Base-by-base conservation (phyloP, 192 early-diverging fungal genomes). In the Spizellomyces sp. region DNA sequence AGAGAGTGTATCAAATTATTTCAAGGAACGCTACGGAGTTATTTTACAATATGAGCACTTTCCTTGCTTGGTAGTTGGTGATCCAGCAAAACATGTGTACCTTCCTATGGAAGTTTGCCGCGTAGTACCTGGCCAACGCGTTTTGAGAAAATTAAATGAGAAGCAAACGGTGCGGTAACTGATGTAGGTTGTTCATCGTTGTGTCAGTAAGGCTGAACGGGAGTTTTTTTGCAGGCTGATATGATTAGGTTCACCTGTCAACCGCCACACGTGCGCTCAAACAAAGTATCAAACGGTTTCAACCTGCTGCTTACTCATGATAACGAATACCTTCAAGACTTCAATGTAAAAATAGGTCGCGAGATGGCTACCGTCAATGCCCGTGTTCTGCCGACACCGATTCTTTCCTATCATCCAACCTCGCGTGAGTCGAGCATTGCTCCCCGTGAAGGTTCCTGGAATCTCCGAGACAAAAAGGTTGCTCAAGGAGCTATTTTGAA, bases 241-340 rank as follows among this genome's bases (percentile, higher is more conserved):
- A 96, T 98, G 95, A 96, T 98, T 65, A 89, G 87, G 22, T 94
- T 93, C 73, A 95, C 94, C 0, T 94, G 93, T 74, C 89, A 92
- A 77, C 84, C 83, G 44, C 96, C 96, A 0, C 82, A 87, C 60
- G 84, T 92, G 17, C 92, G 95, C 60, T 86, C 87, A 64, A 86
- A 90, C 74, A 92, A 92, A 71, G 96, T 98, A 69, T 83, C 78
- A 14, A 83, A 89, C 43, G 91, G 88, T 10, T 74, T 93, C 27
- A 78, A 80, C 17, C 74, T 90, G 21, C 76, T 96, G 70, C 62
- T 85, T 67, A 60, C 91, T 85, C 77, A 82, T 22, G 82, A 82
- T 43, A 91, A 93, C 78, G 87, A 91, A 1, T 90, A 92, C 71
- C 71, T 96, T 17, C 62, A 86, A 43, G 84, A 88, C 41, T 96